Conservation (phyloP, 768 basidiomycete species). For the Gloeopeniophorella convolvens region DNA sequence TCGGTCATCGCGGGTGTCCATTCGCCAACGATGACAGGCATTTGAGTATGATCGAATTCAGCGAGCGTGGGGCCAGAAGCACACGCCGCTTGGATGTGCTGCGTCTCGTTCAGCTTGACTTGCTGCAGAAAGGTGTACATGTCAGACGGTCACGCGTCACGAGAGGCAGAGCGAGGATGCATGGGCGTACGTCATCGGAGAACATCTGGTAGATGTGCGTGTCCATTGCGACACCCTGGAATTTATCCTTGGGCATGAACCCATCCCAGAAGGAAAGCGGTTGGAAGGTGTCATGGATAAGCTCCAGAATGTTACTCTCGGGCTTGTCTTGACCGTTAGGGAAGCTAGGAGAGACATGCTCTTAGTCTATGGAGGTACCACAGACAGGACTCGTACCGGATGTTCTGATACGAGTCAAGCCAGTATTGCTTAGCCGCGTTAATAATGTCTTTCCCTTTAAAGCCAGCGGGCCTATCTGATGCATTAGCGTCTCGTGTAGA, state of each 20-base stretch:
- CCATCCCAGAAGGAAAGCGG: slow-evolving; percentile 62
- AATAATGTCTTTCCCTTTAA: slow-evolving; percentile 45
- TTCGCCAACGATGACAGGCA: slow-evolving; percentile 86
- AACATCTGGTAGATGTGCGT: slow-evolving; percentile 80
- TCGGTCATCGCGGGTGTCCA: slow-evolving; percentile 78
- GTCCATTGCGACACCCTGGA: slow-evolving; percentile 67
- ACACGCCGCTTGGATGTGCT: slow-evolving; percentile 63
- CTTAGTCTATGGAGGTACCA: slow-evolving; percentile 11
- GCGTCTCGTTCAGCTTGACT: slow-evolving; percentile 37
- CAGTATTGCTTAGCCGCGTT: slow-evolving; percentile 53
- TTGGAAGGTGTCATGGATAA: slow-evolving; percentile 80
- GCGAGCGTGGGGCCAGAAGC: slow-evolving; percentile 37
- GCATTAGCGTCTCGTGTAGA: background rate
- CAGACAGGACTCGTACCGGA: slow-evolving; percentile 43
- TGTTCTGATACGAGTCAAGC: slow-evolving; percentile 67
- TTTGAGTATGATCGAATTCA: slow-evolving; percentile 35
- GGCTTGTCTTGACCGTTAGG: slow-evolving; percentile 39
- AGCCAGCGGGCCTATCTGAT: slow-evolving; percentile 63
- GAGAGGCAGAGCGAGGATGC: too few species aligned
- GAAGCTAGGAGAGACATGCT: slow-evolving; percentile 18
- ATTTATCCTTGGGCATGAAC: slow-evolving; percentile 50
- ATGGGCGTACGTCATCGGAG: slow-evolving; percentile 37
- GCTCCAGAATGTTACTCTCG: slow-evolving; percentile 50
- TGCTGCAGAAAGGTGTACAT: slow-evolving; percentile 28
- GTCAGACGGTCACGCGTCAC: too few species aligned